Base-by-base conservation (phyloP, 139 green algal species). In the Chlorella sorokiniana region DNA sequence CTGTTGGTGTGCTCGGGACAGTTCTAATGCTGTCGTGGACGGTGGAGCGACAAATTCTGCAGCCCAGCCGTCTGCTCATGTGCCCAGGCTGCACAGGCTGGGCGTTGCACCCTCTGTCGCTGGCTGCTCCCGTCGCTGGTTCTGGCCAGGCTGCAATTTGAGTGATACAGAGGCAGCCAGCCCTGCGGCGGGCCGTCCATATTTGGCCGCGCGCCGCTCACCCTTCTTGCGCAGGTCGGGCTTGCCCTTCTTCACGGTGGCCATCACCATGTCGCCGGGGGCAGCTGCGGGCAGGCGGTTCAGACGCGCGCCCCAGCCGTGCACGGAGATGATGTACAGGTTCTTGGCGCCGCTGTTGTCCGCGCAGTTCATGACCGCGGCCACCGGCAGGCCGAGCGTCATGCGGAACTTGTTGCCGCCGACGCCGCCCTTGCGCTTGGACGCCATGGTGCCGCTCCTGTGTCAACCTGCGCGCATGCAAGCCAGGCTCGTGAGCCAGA, bases 201-300 rank as follows among this genome's bases (percentile, higher is more conserved):
- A 35, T 22, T 37, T 14, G 52, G 10, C 51, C 29, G 29, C 20
- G 6, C 52, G 14, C 44, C 27, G 16, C 73, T 73, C 82, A 96
- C 94, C 96, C 91, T 99, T 99, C 93, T 99, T 99, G 76, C 97
- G 88, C 72, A 99, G 92, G 84, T 99, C 97, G n/a, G 97, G 97
- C 94, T 99, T 99, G 85, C 97, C 97, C 92, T 99, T 99, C 95
- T 99, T 99, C 31, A 98, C 94, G n/a, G 93, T 98, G 76, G 94
- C 95, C 95, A 99, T 99, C 23, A 99, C 91, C 97, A 99, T 99
- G 91, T 98, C 95, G 37, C 97, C 97, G 73, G 85, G 84, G 42
- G 86, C 89, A 48, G 93, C 97, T 64, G 91, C 83, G 18, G 97
- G 97, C 90, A 99, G 90, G 62, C 96, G 92, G 91, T 99, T 99